Evolutionary conservation across 2,329 filamentous ascomycete genomes (phyloP), one percentile per base, ranked within the genome.

Genomic region (Fusarium acutatum): DNA sequence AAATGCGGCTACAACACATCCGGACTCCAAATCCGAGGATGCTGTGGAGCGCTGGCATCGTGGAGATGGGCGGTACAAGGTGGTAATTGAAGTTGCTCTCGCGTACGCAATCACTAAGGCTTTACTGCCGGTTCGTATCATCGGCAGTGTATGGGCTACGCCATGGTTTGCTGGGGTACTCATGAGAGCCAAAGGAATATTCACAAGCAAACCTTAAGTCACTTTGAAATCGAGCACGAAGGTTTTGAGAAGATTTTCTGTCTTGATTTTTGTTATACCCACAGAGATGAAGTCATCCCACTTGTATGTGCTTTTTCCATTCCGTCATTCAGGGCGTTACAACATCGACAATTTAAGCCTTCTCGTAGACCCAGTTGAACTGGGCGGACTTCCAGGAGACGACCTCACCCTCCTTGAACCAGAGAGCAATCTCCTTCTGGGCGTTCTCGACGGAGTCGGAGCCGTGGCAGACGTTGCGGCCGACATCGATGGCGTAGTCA

Each of bases 381-480:
- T 94, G 90, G 83, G 93, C 88, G 79, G 88, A 88, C 90, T 96
- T 96, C 91, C 93, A 98, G 87, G 83, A 89, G 86, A 94, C 86
- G 82, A 97, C 84, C 86, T 98, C 96, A 79, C 91, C 91, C 79
- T 93, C 88, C 87, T 93, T 92, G 93, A 99, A 99, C 96, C 96
- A 99, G 84, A 98, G 92, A 82, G 92, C 93, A 84, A 99, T 99
- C 90, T 99, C 96, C 94, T 98, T 98, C 93, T 98, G 91, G 87
- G 96, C 96, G 89, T 91, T 97, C 92, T 99, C 96, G 86, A 99
- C 96, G 84, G 90, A 92, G 91, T 99, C 96, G 86, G 95, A 98
- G 84, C 96, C 96, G 92, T 99, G 96, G 94, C 96, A 98, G 88
- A 98, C 95, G 90, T 99, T 99, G 86, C 96, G 94, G 88, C 96